These are phyloP conservation scores for Fusarium udum DNA, from an alignment of 2,329 filamentous ascomycete species.

Conservation along the genomic window DNA sequence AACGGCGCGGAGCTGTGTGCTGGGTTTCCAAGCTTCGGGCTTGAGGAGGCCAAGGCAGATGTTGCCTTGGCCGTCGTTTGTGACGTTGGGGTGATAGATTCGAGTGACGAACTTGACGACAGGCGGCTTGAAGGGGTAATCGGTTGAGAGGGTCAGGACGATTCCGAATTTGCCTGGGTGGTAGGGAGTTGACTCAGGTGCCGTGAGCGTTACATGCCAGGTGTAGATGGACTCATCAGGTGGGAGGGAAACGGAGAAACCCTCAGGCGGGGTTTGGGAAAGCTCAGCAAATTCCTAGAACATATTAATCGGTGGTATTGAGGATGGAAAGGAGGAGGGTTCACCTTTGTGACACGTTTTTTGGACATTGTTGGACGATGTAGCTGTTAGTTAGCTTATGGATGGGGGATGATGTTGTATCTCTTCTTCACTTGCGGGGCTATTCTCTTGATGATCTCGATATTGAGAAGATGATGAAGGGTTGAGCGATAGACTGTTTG, in stretches of 20 bases:
- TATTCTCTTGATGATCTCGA: background rate
- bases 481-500: background rate
- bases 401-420: background rate
- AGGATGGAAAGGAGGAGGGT: background rate
- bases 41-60: conserved; percentile 89
- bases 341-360: conserved; percentile 58
- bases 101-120: conserved; percentile 83
- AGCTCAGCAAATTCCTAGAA: conserved; percentile 64
- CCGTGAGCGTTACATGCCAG: conserved; percentile 61
- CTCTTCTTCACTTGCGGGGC: background rate
- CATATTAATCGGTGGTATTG: conserved; percentile 4
- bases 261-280: conserved; percentile 56
- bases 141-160: conserved; percentile 74
- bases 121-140: conserved; percentile 93
- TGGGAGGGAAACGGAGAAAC: conserved; percentile 59
- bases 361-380: conserved; percentile 51
- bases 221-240: conserved; percentile 59
- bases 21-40: conserved; percentile 91
- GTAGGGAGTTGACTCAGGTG: conserved; percentile 59
- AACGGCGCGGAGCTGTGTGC: conserved; percentile 77
- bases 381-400: background rate
- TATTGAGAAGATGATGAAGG: background rate
- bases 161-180: conserved; percentile 78
- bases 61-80: conserved; percentile 83
- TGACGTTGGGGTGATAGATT: conserved; percentile 95